Base-by-base conservation (phyloP, 805 yeast genomes). In the Candida oleophila region DNA sequence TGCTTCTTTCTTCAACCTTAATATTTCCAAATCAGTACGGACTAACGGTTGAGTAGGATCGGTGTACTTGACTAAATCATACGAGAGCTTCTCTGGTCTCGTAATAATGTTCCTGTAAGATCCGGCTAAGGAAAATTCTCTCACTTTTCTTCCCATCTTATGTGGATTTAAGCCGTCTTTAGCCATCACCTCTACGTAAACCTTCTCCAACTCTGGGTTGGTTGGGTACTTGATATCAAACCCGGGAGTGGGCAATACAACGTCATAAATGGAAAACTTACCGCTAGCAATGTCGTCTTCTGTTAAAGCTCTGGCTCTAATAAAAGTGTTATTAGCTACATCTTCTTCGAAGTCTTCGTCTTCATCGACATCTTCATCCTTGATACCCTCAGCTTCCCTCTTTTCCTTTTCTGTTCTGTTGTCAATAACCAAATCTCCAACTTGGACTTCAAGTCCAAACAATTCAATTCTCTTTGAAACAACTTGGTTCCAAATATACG, bases 161-260 rank as follows among this genome's bases (percentile, higher is more conserved):
- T 79, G 74, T 9, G 97, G 97, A 65, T 90, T 89, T 55, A 94
- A 77, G 0, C 83, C 86, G 60, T 94, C 98, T 44, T 76, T 71
- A 2, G 74, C 77, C 98, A 94, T 94, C 7, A 81, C 71, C 2
- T 78, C 81, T 38, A 79, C 77, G 60, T 91, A 91, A 1, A 80
- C 78, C 36, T 81, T 73, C 55, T 71, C 73, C 41, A 89, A 68
- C 37, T 75, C 64, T 44, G 74, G 75, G 57, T 89, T 87, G 9
- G 76, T 69, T 4, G 99, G 99, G 60, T 94, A 94, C 12, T 75
- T 60, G n/a, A 94, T 81, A 60, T 90, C 97, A 62, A 82, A 90
- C 0, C 99, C 99, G 2, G 99, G 99, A 0, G 96, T 81, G n/a
- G 99, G 98, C 46, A 94, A 72, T 2, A 95, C 96, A 22, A 94